Evolutionary conservation across 2,329 filamentous ascomycete genomes (phyloP).

Genomic region (Trichoderma guizhouense): DNA sequence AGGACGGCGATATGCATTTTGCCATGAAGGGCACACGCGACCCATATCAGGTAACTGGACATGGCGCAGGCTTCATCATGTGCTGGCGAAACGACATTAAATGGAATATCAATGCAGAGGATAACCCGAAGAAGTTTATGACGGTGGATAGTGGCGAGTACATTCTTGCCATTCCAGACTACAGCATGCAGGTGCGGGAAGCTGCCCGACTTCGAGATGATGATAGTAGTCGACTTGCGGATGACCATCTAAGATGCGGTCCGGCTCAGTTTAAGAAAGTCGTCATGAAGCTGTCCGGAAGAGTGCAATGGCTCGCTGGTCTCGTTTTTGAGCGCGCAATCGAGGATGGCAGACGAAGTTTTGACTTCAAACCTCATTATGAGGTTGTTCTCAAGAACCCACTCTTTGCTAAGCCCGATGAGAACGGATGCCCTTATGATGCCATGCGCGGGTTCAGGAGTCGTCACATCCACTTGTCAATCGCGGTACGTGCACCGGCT

Average conservation of each 20-base stretch:
- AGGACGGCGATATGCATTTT: slow-evolving; percentile 91
- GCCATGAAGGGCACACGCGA: slow-evolving; percentile 89
- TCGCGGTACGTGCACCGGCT: slow-evolving; percentile 82
- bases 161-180: slow-evolving; percentile 90
- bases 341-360: slow-evolving; percentile 68
- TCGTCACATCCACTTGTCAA: slow-evolving; percentile 91
- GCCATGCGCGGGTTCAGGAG: slow-evolving; percentile 97
- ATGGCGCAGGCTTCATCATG: slow-evolving; percentile 94
- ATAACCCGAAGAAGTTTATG: slow-evolving; percentile 92
- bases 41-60: slow-evolving; percentile 87
- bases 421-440: slow-evolving; percentile 65
- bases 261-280: slow-evolving; percentile 98
- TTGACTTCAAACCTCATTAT: slow-evolving; percentile 90
- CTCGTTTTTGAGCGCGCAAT: slow-evolving; percentile 88
- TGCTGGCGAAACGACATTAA: slow-evolving; percentile 95
- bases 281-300: slow-evolving; percentile 96
- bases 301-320: slow-evolving; percentile 88
- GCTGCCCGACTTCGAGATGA: slow-evolving; percentile 50
- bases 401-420: slow-evolving; percentile 62
- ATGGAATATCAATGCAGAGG: slow-evolving; percentile 78
- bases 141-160: slow-evolving; percentile 94
- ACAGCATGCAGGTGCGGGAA: slow-evolving; percentile 79
- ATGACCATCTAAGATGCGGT: slow-evolving; percentile 65
- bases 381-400: slow-evolving; percentile 83
- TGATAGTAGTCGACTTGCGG: slow-evolving; percentile 57